These are phyloP conservation scores for Mortierella sp. DNA, from an alignment of 371 early-diverging fungal genomes.

Conservation along the genomic window DNA sequence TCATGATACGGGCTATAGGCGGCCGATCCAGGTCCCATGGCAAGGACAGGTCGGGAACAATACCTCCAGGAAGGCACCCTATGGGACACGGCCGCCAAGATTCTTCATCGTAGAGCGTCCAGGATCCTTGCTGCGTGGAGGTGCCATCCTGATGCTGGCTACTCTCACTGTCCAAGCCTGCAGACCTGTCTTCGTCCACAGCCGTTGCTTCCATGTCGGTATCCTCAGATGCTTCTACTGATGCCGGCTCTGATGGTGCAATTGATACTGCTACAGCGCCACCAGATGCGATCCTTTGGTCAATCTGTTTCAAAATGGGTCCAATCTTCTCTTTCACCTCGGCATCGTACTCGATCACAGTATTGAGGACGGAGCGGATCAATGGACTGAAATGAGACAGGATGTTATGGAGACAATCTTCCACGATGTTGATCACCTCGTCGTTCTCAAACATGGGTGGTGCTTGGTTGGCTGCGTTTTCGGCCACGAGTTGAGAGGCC, in stretches of 20 bases:
- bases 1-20: constrained; percentile 29
- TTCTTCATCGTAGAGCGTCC: constrained; percentile 34
- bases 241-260: background rate
- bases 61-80: constrained; percentile 46
- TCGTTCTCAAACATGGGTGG: constrained; percentile 38
- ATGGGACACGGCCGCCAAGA: constrained; percentile 45
- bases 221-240: too few relatives aligned
- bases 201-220: too few relatives aligned
- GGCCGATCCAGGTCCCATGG: constrained; percentile 42
- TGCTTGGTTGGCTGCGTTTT: constrained; percentile 16
- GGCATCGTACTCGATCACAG: constrained; percentile 39
- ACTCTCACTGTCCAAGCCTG: too few relatives aligned
- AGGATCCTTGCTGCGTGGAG: constrained; percentile 6
- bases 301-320: constrained; percentile 36
- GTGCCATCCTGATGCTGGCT: too few relatives aligned
- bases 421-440: constrained; percentile 38
- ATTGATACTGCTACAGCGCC: background rate
- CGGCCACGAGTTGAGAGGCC: constrained; percentile 32
- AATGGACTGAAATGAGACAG: constrained; percentile 33
- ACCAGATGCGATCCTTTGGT: constrained; percentile 51
- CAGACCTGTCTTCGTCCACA: too few relatives aligned
- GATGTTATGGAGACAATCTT: constrained; percentile 36
- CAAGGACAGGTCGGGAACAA: constrained; percentile 39
- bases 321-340: constrained; percentile 42
- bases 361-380: constrained; percentile 44